Conservation (phyloP, 2,329 filamentous ascomycete species). For the Talaromyces sp. region DNA sequence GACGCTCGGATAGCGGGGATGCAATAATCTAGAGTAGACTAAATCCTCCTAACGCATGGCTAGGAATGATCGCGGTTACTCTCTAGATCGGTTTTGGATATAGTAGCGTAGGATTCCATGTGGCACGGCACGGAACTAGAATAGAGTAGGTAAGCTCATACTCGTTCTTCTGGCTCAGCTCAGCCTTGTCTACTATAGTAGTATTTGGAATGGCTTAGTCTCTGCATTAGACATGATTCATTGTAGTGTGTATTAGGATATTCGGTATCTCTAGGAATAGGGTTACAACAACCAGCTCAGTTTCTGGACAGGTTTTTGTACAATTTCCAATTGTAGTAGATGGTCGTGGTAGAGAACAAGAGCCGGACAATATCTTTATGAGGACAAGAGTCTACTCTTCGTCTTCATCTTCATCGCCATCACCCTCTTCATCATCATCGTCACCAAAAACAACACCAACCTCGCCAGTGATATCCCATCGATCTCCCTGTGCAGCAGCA, state of each 20-base stretch:
- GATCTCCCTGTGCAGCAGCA: constrained; percentile 74
- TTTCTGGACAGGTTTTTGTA: neutral
- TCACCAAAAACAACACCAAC: constrained; percentile 67
- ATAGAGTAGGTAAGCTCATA: neutral
- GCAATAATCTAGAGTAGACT: neutral
- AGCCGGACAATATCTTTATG: neutral
- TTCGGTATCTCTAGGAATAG: neutral
- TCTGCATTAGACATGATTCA: neutral
- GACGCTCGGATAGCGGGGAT: neutral
- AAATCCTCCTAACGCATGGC: neutral
- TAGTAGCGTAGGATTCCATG: neutral
- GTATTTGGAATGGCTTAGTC: neutral
- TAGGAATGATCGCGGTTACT: neutral
- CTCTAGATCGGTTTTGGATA: neutral
- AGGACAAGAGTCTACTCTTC: neutral
- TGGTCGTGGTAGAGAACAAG: neutral
- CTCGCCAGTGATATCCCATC: constrained; percentile 84
- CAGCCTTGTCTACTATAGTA: neutral
- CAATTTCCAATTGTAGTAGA: neutral
- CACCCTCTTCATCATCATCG: constrained; percentile 36
- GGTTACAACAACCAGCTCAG: neutral
- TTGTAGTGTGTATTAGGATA: neutral
- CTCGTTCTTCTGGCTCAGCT: neutral
- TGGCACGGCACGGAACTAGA: neutral
- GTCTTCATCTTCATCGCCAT: neutral